Percentiles rank a stretch among this genome's conserved stretches.
Evolutionary conservation across 2,329 filamentous ascomycete species (phyloP).

Genomic region (Gliomastix tumulicola): DNA sequence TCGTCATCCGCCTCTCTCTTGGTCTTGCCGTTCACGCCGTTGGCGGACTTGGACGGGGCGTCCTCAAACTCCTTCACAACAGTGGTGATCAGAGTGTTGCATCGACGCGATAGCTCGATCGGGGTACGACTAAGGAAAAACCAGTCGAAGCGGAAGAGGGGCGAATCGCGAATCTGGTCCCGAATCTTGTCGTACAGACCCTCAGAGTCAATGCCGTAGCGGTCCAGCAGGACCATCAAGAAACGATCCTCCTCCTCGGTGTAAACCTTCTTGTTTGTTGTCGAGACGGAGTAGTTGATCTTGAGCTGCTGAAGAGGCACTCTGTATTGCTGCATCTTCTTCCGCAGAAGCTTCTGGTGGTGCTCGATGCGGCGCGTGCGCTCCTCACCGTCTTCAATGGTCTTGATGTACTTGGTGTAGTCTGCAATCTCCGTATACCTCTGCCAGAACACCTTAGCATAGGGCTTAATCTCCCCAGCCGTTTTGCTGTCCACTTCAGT

Average conservation of each 20-base stretch:
- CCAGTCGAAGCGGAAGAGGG: constrained; percentile 97
- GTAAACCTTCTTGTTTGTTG: constrained; percentile 99
- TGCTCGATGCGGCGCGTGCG: constrained; percentile 82
- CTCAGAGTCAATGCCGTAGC: constrained; percentile 86
- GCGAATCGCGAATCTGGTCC: constrained; percentile 93
- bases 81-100: constrained; percentile 88
- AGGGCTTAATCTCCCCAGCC: constrained; percentile 76
- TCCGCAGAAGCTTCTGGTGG: constrained; percentile 85
- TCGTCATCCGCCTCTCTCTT: constrained; percentile 77
- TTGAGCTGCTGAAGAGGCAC: constrained; percentile 96
- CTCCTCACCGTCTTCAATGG: constrained; percentile 90
- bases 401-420: constrained; percentile 79
- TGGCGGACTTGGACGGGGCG: constrained; percentile 42
- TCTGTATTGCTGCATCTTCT: constrained; percentile 96
- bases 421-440: constrained; percentile 86
- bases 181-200: constrained; percentile 87
- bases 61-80: constrained; percentile 93
- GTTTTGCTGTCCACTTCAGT: constrained; percentile 89
- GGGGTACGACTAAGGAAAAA: constrained; percentile 96
- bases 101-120: constrained; percentile 84
- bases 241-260: constrained; percentile 98
- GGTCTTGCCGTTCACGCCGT: constrained; percentile 58
- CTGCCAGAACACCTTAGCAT: constrained; percentile 95
- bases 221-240: constrained; percentile 86
- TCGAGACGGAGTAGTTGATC: constrained; percentile 98